Base-by-base conservation (phyloP, 441 rosid genomes). In the Euphorbia celastroides region DNA sequence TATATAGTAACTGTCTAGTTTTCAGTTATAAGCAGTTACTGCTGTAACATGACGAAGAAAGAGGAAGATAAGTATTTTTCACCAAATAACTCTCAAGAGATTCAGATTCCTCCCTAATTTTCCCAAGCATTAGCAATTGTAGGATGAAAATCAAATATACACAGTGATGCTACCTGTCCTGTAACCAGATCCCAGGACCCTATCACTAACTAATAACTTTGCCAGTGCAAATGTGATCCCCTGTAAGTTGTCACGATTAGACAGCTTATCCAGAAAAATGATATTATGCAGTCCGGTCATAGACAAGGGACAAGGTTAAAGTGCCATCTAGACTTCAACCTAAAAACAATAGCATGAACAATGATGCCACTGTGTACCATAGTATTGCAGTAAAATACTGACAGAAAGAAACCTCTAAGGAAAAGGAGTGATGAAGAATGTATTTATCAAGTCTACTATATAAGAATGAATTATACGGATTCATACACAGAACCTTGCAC, bases 301-400 rank as follows among this genome's bases (percentile, higher is more conserved):
- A 48, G 1, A 2, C 13, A 57, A 50, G 7, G 32, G 1, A 2
- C 19, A 57, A 50, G 7, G 32, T 22, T 41, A 19, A 38, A 51
- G 27, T 60, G 25, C 62, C 61, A 59, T 27, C 60, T 64, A 50
- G 26, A 28, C 30, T 38, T 52, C 68, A 48, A 38, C 51, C 44
- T 64, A 22, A 64, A 30, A 62, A 76, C 27, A 25, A 56, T 25
- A 56, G 60, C 58, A 20, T 27, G 28, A n/a, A 46, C 16, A 31
- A 69, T 48, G 16, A 50, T 55, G 28, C 22, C 27, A 57, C 20
- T 28, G 27, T 46, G 34, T 57, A 57, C 50, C 41, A 44, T 31
- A 65, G n/a, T 31, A 11, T 14, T 1, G 26, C 57, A 58, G 56
- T 34, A 42, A 64, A 61, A 54, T 16, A 30, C 36, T 48, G 26